phyloP scores from a whole-genome alignment of 306 rosid genomes.

The Rosa multiflora region DNA sequence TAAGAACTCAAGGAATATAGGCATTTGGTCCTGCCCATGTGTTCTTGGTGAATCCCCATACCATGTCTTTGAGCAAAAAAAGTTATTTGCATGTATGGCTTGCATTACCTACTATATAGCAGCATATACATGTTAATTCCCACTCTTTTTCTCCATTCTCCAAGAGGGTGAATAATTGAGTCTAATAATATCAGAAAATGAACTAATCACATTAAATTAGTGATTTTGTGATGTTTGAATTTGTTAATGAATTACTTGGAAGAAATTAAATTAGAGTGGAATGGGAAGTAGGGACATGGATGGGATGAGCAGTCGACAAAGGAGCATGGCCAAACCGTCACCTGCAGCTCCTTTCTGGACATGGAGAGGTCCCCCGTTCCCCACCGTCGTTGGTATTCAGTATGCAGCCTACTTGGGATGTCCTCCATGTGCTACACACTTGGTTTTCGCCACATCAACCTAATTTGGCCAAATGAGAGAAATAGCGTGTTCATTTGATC shows the following conservation, averaged over 20 bases:
- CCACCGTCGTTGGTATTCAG: conserved; percentile 25
- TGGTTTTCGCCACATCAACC: conserved; percentile 27
- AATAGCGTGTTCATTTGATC: not conserved
- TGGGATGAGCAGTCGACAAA: conserved; percentile 42
- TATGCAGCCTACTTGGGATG: conserved; percentile 45
- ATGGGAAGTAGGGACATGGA: conserved; percentile 46
- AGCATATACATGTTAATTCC: not conserved
- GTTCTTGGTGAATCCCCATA: conserved; percentile 18
- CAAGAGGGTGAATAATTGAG: not conserved
- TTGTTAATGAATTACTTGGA: not conserved
- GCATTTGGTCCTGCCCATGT: conserved; percentile 24
- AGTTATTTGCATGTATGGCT: conserved; percentile 9
- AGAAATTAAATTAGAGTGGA: conserved; percentile 21
- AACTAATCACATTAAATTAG: not conserved
- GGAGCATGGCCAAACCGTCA: conserved; percentile 66
- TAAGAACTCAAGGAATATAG: not conserved
- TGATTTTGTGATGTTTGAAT: not conserved
- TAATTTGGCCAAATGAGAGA: not conserved
- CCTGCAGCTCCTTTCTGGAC: conserved; percentile 40
- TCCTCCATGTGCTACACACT: conserved; percentile 39
- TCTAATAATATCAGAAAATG: not conserved
- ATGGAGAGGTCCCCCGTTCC: conserved; percentile 26
- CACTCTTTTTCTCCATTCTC: not conserved
- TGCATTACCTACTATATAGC: not conserved
- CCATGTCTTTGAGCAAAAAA: conserved; percentile 16